Evolutionary conservation across 768 basidiomycete species (phyloP).

Genomic region (Lactarius deliciosus): DNA sequence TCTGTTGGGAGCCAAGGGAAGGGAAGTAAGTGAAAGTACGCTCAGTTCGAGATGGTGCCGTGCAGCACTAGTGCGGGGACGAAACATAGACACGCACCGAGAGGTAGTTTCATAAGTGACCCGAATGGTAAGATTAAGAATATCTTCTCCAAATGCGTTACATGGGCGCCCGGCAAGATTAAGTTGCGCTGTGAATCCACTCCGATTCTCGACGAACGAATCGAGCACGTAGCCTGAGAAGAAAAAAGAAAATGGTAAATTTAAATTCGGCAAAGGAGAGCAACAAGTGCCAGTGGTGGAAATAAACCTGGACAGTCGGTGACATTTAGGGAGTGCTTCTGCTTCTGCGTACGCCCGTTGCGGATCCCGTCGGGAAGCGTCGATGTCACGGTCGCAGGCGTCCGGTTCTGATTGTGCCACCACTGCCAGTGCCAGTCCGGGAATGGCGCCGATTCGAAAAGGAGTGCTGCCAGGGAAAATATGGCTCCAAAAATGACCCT

Average conservation of each 20-base stretch:
- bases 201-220: constrained; percentile 43
- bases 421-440: constrained; percentile 7
- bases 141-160: constrained; percentile 63
- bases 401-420: not conserved
- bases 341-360: constrained; percentile 11
- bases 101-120: constrained; percentile 63
- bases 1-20: constrained; percentile 37
- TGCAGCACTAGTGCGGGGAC: not conserved
- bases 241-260: not conserved
- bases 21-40: not conserved
- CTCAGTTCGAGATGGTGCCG: constrained; percentile 42
- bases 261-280: not conserved
- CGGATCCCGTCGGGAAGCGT: constrained; percentile 17
- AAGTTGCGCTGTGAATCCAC: constrained; percentile 56
- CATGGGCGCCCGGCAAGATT: constrained; percentile 56
- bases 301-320: constrained; percentile 27
- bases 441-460: constrained; percentile 22
- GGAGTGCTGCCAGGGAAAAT: constrained; percentile 5
- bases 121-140: constrained; percentile 57
- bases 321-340: constrained; percentile 19
- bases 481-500: constrained; percentile 14
- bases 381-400: not conserved
- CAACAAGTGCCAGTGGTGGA: not conserved
- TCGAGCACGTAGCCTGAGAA: constrained; percentile 54
- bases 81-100: constrained; percentile 38